Evolutionary conservation across 768 basidiomycete species (phyloP), one percentile per base, ranked within the genome.

Genomic region (Candolleomyces efflorescens): DNA sequence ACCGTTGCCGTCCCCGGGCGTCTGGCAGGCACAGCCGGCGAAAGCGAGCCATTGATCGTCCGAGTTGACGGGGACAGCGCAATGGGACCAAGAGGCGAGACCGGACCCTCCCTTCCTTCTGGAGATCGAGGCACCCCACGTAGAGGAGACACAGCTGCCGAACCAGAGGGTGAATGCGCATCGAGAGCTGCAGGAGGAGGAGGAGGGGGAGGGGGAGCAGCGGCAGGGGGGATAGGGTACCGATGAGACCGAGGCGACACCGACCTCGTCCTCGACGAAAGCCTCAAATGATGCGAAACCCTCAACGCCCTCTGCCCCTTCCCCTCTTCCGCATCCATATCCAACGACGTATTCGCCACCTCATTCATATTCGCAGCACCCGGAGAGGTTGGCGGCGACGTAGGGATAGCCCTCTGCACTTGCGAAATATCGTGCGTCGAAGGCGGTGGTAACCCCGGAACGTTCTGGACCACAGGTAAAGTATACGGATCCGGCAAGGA

Each of bases 241-340:
- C 81, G 75, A 62, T 83, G 85, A 11, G 85, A 80, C 49, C 71
- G 77, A 5, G 79, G 89, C 23, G 89, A 90, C 22, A 82, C 81
- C 0, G 86, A 84, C 23, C 82, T 81, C 59, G 82, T 71, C 13
- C 86, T 76, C 23, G 82, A 83, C 13, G 81, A 78, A 44, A 78
- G 67, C 50, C 80, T 80, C 10, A 89, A 70, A 60, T 87, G 85
- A 47, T 80, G 80, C 23, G 86, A 70, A 44, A 86, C 77, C 12
- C 85, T 78, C 3, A 80, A 77, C 18, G 86, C 81, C 17, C 79
- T 79, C 56, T 81, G 78, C 41, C 85, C 87, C 64, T 85, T 85
- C 37, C 83, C 83, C 63, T 82, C 82, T 69, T 83, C 78, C 3
- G 76, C 71, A 48, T 78, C 80, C 9, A 50, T 51, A 32, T 56